phyloP scores from a whole-genome alignment of 2,329 filamentous ascomycete genomes.

The Aureobasidium lini region DNA sequence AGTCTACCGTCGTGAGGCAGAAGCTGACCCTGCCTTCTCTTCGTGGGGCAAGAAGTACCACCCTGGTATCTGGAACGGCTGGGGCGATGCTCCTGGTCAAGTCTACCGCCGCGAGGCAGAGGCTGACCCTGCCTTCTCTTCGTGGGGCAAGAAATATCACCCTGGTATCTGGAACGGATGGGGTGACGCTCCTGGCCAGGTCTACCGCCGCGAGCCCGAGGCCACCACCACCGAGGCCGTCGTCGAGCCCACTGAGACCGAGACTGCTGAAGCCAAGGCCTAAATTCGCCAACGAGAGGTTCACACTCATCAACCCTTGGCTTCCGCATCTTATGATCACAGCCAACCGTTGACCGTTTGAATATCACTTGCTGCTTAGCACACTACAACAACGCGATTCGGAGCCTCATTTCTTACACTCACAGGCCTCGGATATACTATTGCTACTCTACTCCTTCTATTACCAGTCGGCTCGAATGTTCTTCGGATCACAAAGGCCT shows the following conservation, averaged over 20 bases:
- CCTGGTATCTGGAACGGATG: background rate
- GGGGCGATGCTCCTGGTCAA: no score
- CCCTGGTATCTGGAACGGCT: no score
- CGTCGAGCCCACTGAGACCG: background rate
- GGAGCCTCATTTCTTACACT: no score
- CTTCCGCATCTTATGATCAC: background rate
- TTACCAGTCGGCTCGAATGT: background rate
- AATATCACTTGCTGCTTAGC: background rate
- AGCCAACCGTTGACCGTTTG: background rate
- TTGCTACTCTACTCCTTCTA: background rate
- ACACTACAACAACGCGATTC: no score
- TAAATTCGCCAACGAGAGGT: background rate
- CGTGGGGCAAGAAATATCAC: background rate
- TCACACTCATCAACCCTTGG: background rate
- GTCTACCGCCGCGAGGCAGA: slow-evolving; percentile 12
- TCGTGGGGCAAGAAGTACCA: slow-evolving; percentile 6
- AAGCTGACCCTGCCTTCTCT: slow-evolving; percentile 12
- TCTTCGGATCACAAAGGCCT: no score
- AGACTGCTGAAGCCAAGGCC: background rate
- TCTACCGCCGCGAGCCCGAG: background rate
- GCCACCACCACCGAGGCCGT: background rate
- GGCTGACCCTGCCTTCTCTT: slow-evolving; percentile 1
- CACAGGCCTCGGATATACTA: no score
- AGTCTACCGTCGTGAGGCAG: slow-evolving; percentile 20
- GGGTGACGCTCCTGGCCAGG: background rate